A percentile compares a stretch with the other conserved stretches of the same genome.
phyloP scores from a whole-genome alignment of 1,139 yeast species.

The Saccharomycopsis hybrid region DNA sequence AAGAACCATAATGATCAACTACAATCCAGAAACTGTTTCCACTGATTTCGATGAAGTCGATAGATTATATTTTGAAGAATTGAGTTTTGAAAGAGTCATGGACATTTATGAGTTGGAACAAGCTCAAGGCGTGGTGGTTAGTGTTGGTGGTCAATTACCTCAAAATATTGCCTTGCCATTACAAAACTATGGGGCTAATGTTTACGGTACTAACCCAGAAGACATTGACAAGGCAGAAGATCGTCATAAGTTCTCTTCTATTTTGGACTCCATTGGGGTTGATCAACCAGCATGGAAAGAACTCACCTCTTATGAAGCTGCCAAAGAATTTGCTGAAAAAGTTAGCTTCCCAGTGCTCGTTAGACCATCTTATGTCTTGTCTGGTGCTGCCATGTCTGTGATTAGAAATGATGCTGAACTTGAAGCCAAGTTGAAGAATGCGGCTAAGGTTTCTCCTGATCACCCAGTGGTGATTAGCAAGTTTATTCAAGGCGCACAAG shows the following conservation, averaged over 20 bases:
- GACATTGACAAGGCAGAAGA: conserved; percentile 97
- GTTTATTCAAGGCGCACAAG: conserved; percentile 92
- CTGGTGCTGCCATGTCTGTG: conserved; percentile 99
- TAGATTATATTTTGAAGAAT: conserved; percentile 91
- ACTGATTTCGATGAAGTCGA: conserved; percentile 98
- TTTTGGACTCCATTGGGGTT: conserved; percentile 82
- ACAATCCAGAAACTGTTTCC: conserved; percentile 97
- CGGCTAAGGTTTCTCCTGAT: conserved; percentile 88
- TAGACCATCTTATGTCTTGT: conserved; percentile 93
- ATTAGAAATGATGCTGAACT: conserved; percentile 73
- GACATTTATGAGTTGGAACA: conserved; percentile 93
- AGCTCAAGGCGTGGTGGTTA: conserved; percentile 86
- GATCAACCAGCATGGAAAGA: conserved; percentile 99
- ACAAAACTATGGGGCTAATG: conserved; percentile 79
- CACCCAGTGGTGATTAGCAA: conserved; percentile 97
- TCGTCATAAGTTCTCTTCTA: conserved; percentile 94
- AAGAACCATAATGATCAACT: conserved; percentile 93
- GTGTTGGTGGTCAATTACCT: conserved; percentile 97
- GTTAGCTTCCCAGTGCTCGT: conserved; percentile 96
- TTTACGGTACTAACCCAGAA: conserved; percentile 89
- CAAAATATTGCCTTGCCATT: conserved; percentile 89
- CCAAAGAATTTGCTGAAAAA: conserved; percentile 73
- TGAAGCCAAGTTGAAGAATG: conserved; percentile 72
- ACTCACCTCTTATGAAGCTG: conserved; percentile 78
- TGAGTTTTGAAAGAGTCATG: conserved; percentile 91